A percentile compares a stretch with the other conserved stretches of the same genome.
These are phyloP conservation scores for Syncephalis plumigaleata DNA, from an alignment of 371 early-diverging fungal species.

Conservation along the genomic window DNA sequence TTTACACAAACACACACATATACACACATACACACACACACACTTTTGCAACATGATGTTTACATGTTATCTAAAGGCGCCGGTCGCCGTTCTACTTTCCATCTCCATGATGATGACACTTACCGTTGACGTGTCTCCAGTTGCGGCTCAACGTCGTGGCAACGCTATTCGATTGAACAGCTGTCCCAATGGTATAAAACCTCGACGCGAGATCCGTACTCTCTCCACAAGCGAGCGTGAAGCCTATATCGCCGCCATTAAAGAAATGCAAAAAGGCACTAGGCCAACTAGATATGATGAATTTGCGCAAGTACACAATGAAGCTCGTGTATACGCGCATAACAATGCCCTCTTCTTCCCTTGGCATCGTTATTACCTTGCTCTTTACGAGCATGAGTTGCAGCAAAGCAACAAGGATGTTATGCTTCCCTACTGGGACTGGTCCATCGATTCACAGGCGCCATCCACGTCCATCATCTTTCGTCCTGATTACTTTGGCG, in stretches of 20 bases:
- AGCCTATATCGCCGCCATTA: slow-evolving; percentile 3
- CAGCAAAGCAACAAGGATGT: too few species aligned
- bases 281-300: not conserved
- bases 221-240: not conserved
- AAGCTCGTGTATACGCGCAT: not conserved
- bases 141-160: too few species aligned
- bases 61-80: too few species aligned
- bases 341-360: not conserved
- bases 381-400: too few species aligned
- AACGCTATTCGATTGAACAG: too few species aligned
- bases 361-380: not conserved
- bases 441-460: not conserved
- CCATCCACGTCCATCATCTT: not conserved
- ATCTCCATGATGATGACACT: too few species aligned
- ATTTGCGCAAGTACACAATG: not conserved
- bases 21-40: too few species aligned
- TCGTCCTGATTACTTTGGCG: slow-evolving; percentile 1
- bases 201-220: not conserved
- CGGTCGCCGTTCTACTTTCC: too few species aligned
- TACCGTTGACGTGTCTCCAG: too few species aligned
- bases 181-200: too few species aligned
- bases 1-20: too few species aligned
- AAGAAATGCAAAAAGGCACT: slow-evolving; percentile 1
- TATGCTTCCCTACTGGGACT: not conserved
- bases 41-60: too few species aligned